phyloP scores from a whole-genome alignment of 2,329 filamentous ascomycete species.

The Sporothrix inflata region DNA sequence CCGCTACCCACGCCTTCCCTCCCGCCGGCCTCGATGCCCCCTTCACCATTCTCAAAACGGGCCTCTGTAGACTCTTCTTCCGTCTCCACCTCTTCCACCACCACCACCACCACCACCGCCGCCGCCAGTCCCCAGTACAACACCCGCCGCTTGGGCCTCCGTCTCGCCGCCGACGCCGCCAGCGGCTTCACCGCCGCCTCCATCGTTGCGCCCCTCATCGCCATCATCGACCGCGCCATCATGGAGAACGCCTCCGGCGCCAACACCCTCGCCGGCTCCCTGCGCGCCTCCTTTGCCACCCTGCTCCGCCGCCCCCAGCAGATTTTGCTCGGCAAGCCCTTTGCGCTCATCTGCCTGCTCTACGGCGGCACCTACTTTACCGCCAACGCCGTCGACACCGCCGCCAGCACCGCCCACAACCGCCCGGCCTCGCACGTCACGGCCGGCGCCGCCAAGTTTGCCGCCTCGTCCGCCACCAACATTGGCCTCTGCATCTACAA shows the following conservation, averaged over 20 bases:
- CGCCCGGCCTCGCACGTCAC: conserved; percentile 66
- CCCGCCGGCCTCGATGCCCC: neutral
- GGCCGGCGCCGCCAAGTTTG: conserved; percentile 77
- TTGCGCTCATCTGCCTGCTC: conserved; percentile 70
- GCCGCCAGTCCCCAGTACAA: conserved; percentile 30
- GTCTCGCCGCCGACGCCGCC: conserved; percentile 45
- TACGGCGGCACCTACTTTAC: conserved; percentile 91
- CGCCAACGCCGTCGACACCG: conserved; percentile 84
- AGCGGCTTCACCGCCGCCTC: conserved; percentile 70
- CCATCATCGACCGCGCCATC: conserved; percentile 84
- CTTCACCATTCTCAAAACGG: conserved; percentile 5
- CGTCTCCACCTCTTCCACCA: neutral
- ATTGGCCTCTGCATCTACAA: conserved; percentile 87
- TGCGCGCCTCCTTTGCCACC: conserved; percentile 60
- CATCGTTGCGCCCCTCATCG: conserved; percentile 81
- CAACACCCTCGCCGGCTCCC: conserved; percentile 60
- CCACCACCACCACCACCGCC: neutral
- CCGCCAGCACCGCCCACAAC: conserved; percentile 64
- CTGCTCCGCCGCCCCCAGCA: conserved; percentile 63
- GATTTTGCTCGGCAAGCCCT: conserved; percentile 67
- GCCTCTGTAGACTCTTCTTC: neutral
- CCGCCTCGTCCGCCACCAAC: conserved; percentile 79
- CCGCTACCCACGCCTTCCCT: neutral
- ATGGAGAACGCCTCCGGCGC: conserved; percentile 81
- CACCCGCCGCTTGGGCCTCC: conserved; percentile 37